Conservation (phyloP, 202 grass and related monocot species). For the Musa balbisiana region DNA sequence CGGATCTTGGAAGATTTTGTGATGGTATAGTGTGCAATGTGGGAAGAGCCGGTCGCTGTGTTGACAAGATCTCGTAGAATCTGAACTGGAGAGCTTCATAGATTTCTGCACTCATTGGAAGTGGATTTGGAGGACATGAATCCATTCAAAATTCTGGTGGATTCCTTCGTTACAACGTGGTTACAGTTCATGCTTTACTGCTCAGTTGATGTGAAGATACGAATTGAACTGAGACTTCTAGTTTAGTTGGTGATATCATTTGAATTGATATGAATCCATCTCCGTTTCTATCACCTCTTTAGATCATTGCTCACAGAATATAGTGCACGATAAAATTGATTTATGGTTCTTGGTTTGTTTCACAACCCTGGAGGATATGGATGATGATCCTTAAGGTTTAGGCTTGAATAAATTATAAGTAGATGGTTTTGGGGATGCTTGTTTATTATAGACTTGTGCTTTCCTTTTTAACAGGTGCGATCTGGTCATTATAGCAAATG, state of each 20-base stretch:
- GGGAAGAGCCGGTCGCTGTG: background rate
- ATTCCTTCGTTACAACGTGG: background rate
- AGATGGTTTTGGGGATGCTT: background rate
- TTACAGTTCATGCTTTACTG: too few relatives aligned
- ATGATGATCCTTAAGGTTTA: background rate
- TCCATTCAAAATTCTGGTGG: background rate
- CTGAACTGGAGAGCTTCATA: background rate
- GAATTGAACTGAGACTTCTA: background rate
- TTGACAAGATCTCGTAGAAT: too few relatives aligned
- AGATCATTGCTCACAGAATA: background rate
- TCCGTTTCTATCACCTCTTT: background rate
- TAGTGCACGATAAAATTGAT: background rate
- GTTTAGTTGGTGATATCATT: background rate
- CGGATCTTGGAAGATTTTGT: background rate
- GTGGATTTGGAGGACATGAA: background rate
- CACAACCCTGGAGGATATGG: background rate
- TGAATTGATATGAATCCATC: background rate
- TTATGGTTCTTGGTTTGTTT: background rate
- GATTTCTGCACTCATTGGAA: background rate
- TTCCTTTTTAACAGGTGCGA: conserved; percentile 8
- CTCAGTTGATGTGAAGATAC: background rate
- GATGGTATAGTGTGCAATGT: background rate
- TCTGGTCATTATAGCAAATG: conserved; percentile 15
- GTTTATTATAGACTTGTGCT: background rate
- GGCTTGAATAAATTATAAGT: too few relatives aligned